Conservation (phyloP, 2,329 filamentous ascomycete genomes). For the Alternaria triticimaculans region DNA sequence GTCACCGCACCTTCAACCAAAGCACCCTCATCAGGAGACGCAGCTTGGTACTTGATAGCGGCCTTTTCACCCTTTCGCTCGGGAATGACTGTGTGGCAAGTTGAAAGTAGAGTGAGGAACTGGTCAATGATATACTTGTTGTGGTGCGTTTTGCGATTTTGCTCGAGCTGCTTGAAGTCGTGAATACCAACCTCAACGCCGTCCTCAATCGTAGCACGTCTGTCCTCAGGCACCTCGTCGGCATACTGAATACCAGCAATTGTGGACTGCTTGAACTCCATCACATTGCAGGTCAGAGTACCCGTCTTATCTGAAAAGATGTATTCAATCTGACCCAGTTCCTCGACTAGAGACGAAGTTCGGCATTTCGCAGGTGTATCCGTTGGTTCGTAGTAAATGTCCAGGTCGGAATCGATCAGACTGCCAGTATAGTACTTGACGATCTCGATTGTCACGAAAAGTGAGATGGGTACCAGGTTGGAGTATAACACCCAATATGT, state of each 20-base stretch:
- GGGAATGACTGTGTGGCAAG: constrained; percentile 96
- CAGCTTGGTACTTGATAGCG: constrained; percentile 95
- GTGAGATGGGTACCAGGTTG: constrained; percentile 92
- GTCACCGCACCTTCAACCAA: constrained; percentile 87
- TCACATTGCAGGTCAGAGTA: constrained; percentile 96
- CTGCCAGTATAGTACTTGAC: constrained; percentile 99
- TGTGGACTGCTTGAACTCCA: constrained; percentile 96
- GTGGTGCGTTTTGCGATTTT: constrained; percentile 71
- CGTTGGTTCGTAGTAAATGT: constrained; percentile 96
- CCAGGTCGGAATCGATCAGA: constrained; percentile 94
- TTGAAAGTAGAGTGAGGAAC: constrained; percentile 84
- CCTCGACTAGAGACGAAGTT: constrained; percentile 95
- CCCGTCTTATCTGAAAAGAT: constrained; percentile 99
- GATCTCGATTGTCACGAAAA: constrained; percentile 96
- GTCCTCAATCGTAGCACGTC: constrained; percentile 78
- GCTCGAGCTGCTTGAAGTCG: constrained; percentile 77
- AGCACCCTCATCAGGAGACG: constrained; percentile 96
- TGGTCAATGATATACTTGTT: constrained; percentile 73
- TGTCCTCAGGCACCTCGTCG: constrained; percentile 89
- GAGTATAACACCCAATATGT: constrained; percentile 99
- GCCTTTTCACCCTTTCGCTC: constrained; percentile 81
- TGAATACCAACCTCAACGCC: constrained; percentile 80
- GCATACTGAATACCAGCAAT: constrained; percentile 95
- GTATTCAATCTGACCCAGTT: constrained; percentile 96
- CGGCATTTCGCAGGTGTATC: constrained; percentile 95